phyloP scores from a whole-genome alignment of 768 basidiomycete species.

The Leccinum barrowsii region DNA sequence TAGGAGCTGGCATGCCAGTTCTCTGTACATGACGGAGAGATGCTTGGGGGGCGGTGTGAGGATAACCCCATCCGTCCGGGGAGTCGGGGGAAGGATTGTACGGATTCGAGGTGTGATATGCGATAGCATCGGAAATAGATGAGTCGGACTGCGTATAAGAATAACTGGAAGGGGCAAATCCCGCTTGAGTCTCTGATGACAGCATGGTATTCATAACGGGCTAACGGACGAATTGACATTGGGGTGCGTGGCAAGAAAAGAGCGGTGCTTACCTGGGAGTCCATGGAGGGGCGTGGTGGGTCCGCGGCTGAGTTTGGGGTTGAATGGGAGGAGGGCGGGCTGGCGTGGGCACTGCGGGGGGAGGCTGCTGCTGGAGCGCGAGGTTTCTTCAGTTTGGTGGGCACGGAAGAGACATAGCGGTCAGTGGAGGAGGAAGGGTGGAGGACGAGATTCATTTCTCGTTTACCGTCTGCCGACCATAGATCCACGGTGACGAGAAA shows the following conservation, averaged over 20 bases:
- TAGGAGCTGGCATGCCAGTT: slow-evolving; percentile 15
- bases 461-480: slow-evolving; percentile 79
- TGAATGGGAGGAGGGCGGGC: slow-evolving; percentile 45
- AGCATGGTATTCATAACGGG: slow-evolving; percentile 38
- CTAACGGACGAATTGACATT: slow-evolving; percentile 12
- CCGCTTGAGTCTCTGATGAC: slow-evolving; percentile 33
- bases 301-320: slow-evolving; percentile 48
- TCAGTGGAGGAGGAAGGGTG: slow-evolving; percentile 75
- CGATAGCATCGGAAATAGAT: slow-evolving; percentile 38
- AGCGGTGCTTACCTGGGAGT: slow-evolving; percentile 40
- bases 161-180: slow-evolving; percentile 41
- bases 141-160: slow-evolving; percentile 42
- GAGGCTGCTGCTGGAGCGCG: slow-evolving; percentile 34
- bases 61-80: slow-evolving; percentile 56
- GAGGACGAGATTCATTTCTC: slow-evolving; percentile 86
- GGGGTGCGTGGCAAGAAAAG: background rate
- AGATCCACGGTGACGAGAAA: slow-evolving; percentile 91
- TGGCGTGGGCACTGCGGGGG: slow-evolving; percentile 36
- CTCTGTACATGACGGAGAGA: slow-evolving; percentile 40
- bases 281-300: slow-evolving; percentile 29
- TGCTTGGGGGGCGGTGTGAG: slow-evolving; percentile 27
- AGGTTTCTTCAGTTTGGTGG: slow-evolving; percentile 35
- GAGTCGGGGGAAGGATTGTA: slow-evolving; percentile 42
- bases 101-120: slow-evolving; percentile 41
- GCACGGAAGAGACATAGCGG: slow-evolving; percentile 55